Evolutionary conservation across 129 eudicot genomes (phyloP).

Genomic region (Tagetes erecta): DNA sequence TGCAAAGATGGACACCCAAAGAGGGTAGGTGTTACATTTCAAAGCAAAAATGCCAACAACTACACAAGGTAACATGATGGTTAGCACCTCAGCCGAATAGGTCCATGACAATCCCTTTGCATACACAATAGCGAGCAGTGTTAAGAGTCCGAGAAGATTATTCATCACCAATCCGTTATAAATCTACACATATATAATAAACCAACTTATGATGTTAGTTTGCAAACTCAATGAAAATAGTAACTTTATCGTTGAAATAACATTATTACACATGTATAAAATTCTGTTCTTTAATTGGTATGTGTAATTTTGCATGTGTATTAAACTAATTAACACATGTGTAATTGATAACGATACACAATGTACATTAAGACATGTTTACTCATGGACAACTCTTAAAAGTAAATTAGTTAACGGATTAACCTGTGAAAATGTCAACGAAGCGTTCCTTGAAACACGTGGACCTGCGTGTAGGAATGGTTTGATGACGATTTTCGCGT

Average conservation of each 20-base stretch:
- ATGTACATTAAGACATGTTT: neutral
- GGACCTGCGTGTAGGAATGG: slow-evolving; percentile 29
- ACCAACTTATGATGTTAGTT: neutral
- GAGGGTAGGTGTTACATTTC: slow-evolving; percentile 44
- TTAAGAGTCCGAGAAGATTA: slow-evolving; percentile 47
- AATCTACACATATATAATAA: slow-evolving; percentile 36
- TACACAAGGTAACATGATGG: slow-evolving; percentile 46
- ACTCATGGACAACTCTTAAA: too few species aligned
- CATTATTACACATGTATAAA: too few species aligned
- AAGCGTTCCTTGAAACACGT: slow-evolving; percentile 31
- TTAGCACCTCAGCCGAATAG: slow-evolving; percentile 55
- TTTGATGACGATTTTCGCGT: slow-evolving; percentile 27
- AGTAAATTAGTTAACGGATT: neutral
- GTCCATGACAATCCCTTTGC: slow-evolving; percentile 48
- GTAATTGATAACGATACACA: neutral
- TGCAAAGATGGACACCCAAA: slow-evolving; percentile 46
- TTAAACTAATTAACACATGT: too few species aligned
- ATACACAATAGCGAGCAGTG: slow-evolving; percentile 43
- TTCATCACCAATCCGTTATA: slow-evolving; percentile 61
- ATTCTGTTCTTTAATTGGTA: too few species aligned
- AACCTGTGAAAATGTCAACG: slow-evolving; percentile 53
- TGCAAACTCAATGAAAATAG: too few species aligned
- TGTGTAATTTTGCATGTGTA: too few species aligned
- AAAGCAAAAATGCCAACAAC: slow-evolving; percentile 42
- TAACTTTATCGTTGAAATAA: too few species aligned